Evolutionary conservation across 2,329 filamentous ascomycete genomes (phyloP).

Genomic region (Massarina eburnea): DNA sequence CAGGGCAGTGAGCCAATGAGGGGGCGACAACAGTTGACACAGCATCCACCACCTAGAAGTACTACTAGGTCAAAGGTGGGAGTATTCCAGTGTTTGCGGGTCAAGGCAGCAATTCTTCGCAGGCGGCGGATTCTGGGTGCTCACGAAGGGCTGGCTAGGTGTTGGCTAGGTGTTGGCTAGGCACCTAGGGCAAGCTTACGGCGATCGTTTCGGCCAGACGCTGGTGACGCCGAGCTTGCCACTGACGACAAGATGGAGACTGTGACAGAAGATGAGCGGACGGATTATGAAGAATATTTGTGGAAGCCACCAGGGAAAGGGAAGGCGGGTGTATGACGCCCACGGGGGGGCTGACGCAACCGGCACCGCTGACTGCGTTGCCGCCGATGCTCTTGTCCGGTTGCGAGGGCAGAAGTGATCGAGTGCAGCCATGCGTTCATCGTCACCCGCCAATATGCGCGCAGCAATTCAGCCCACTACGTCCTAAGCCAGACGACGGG

Average conservation of each 20-base stretch:
- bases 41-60: too few relatives aligned
- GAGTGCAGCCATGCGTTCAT: slow-evolving; percentile 9
- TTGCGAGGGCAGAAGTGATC: slow-evolving; percentile 5
- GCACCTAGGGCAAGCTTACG: slow-evolving; percentile 11
- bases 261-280: slow-evolving; percentile 13
- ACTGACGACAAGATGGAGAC: slow-evolving; percentile 4
- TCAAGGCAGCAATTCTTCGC: too few relatives aligned
- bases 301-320: background rate
- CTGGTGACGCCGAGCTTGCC: slow-evolving; percentile 10
- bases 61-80: too few relatives aligned
- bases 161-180: too few relatives aligned
- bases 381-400: slow-evolving; percentile 7
- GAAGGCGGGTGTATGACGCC: slow-evolving; percentile 10
- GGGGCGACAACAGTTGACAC: background rate
- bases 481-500: slow-evolving; percentile 22
- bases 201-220: slow-evolving; percentile 5
- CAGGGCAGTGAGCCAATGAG: background rate
- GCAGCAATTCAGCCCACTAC: slow-evolving; percentile 8
- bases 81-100: too few relatives aligned
- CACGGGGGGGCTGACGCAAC: slow-evolving; percentile 13
- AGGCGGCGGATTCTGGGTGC: too few relatives aligned
- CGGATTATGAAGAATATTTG: background rate
- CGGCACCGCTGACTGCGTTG: slow-evolving; percentile 7
- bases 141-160: too few relatives aligned
- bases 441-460: slow-evolving; percentile 11